Conservation (phyloP, 768 basidiomycete species). For the Pholiota conissans region DNA sequence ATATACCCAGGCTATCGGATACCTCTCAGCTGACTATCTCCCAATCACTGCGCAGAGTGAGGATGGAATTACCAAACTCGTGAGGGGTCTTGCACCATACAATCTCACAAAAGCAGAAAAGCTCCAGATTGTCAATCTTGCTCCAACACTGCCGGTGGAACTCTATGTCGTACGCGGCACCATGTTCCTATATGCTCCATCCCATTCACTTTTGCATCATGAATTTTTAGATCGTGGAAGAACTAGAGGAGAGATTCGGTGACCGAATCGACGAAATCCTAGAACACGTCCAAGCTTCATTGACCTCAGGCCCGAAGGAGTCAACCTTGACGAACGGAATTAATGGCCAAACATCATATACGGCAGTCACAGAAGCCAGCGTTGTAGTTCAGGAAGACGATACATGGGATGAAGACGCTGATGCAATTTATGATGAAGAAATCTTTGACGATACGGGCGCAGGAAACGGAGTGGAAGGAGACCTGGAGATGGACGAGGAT, state of each 20-base stretch:
- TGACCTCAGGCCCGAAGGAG: slow-evolving; percentile 5
- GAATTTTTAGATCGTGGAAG: slow-evolving; percentile 79
- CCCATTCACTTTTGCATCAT: background rate
- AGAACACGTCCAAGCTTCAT: slow-evolving; percentile 41
- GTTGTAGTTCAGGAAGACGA: slow-evolving; percentile 25
- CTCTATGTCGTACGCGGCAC: slow-evolving; percentile 78
- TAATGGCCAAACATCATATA: slow-evolving; percentile 3
- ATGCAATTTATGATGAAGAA: slow-evolving; percentile 48
- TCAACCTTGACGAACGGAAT: background rate
- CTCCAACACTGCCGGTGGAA: slow-evolving; percentile 79
- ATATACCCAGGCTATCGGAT: slow-evolving; percentile 70
- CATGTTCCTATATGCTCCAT: background rate
- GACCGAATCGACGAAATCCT: slow-evolving; percentile 71
- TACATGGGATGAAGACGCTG: slow-evolving; percentile 38
- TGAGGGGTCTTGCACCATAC: slow-evolving; percentile 64
- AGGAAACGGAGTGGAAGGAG: slow-evolving; percentile 67
- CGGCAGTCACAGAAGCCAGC: slow-evolving; percentile 13
- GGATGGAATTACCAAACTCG: slow-evolving; percentile 62
- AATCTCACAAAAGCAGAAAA: slow-evolving; percentile 90
- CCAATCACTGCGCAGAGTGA: slow-evolving; percentile 67
- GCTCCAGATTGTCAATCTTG: slow-evolving; percentile 88
- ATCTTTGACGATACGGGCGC: slow-evolving; percentile 68
- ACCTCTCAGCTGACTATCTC: slow-evolving; percentile 76
- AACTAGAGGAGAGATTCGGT: slow-evolving; percentile 81
- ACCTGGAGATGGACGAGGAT: slow-evolving; percentile 64